Conservation (phyloP, 306 rosid species). For the Senna tora region DNA sequence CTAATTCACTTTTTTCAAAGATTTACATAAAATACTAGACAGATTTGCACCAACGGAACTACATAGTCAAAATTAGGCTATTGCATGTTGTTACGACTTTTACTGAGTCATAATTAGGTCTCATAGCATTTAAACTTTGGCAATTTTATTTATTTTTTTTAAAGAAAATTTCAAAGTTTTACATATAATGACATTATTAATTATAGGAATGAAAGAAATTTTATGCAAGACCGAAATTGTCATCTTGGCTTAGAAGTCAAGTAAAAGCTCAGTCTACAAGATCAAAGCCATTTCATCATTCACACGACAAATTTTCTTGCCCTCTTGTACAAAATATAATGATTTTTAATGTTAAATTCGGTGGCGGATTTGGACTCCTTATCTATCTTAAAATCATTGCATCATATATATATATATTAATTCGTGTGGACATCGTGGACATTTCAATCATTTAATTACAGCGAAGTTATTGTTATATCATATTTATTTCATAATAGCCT, state of each 20-base stretch:
- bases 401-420: too few relatives aligned
- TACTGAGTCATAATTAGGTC: not conserved
- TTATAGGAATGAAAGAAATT: too few relatives aligned
- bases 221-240: not conserved
- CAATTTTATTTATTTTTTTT: not conserved
- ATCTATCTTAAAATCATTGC: conserved; percentile 15
- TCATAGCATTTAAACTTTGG: not conserved
- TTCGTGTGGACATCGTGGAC: not conserved
- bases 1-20: not conserved
- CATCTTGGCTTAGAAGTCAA: conserved; percentile 25
- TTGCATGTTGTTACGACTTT: not conserved
- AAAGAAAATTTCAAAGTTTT: too few relatives aligned
- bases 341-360: not conserved
- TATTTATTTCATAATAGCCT: too few relatives aligned
- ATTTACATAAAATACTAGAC: not conserved
- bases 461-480: too few relatives aligned
- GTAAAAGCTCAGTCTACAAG: not conserved
- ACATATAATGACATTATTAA: too few relatives aligned
- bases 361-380: conserved; percentile 2
- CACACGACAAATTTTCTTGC: not conserved
- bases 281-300: conserved; percentile 2
- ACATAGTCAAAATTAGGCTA: conserved; percentile 1
- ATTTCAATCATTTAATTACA: not conserved
- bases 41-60: not conserved
- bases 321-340: not conserved